Evolutionary conservation across 768 basidiomycete genomes (phyloP), one percentile per base, ranked within the genome.

Genomic region (Russula emetica): DNA sequence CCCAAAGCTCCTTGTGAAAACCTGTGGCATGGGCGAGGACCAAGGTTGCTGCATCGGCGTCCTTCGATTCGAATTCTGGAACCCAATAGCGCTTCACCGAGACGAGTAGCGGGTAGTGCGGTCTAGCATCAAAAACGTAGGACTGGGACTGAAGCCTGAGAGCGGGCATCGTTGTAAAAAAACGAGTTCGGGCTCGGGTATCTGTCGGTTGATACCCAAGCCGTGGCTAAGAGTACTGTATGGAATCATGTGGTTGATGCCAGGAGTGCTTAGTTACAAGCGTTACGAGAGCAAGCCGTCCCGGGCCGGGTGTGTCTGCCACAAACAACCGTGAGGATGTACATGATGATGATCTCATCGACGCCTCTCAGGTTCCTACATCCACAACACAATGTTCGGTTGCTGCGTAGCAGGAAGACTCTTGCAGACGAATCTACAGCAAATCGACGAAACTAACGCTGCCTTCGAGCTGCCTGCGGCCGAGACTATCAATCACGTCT

Each of bases 381-480:
- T 16, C 34, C 26, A 32, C 22, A 26, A 32, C 51, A 36, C 61
- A 49, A 60, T 92, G 89, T 90, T 92, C 70, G 90, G 88, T 20
- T 92, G 88, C 67, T 82, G 84, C 62, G 86, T 91, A 58, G 89
- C 90, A 44, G 89, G 89, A 24, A 85, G 90, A 66, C 80, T 84
- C 30, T 73, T 91, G 11, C 90, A 92, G 74, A 92, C 91, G 47
- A 86, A 92, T 70, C 77, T 92, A 13, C 83, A 84, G 60, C 89
- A 92, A 71, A 79, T 94, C 58, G 91, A 93, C 72, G 86, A 90
- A 47, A 92, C 89, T 0, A 91, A 93, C 67, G 91, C 89, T 20
- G 75, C 85, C 38, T 93, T 93, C 68, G 84, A 90, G 72, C 80
- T 95, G 9, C 80, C 83, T 0, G 78, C 80, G 28, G 90, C 90